phyloP scores from a whole-genome alignment of 2,329 filamentous ascomycete genomes.

The Coleophoma cylindrospora region DNA sequence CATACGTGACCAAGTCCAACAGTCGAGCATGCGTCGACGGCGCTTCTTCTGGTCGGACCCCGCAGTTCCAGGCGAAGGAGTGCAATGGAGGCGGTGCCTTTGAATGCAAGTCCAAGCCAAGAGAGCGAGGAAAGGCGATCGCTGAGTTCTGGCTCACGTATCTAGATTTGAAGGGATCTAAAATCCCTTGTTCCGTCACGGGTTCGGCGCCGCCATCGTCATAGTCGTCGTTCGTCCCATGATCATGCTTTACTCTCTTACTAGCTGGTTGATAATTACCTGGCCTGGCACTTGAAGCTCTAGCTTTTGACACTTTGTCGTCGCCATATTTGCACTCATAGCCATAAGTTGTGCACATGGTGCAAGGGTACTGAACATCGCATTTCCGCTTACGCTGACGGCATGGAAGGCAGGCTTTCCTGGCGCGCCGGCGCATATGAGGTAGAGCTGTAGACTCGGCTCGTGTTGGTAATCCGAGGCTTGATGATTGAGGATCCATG shows the following conservation, averaged over 20 bases:
- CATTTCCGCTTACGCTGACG: constrained; percentile 21
- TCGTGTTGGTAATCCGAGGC: neutral
- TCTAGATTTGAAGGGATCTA: constrained; percentile 25
- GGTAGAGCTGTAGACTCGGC: constrained; percentile 3
- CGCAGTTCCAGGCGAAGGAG: constrained; percentile 30
- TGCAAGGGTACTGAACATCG: constrained; percentile 16
- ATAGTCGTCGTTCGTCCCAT: neutral
- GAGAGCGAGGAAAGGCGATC: constrained; percentile 26
- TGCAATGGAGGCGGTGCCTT: constrained; percentile 29
- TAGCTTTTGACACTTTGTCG: too few species aligned
- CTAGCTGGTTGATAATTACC: neutral
- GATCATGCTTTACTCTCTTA: neutral
- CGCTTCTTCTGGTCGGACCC: constrained; percentile 24
- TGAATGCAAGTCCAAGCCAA: constrained; percentile 27
- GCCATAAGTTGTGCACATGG: constrained; percentile 16
- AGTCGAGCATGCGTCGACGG: constrained; percentile 16
- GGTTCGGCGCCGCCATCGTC: neutral
- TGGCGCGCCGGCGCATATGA: constrained; percentile 13
- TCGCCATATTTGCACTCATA: constrained; percentile 16
- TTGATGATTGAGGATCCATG: neutral
- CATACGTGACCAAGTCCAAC: constrained; percentile 18
- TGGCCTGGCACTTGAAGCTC: neutral
- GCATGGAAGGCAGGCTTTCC: constrained; percentile 19
- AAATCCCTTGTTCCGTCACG: constrained; percentile 13
- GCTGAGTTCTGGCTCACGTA: constrained; percentile 27